Base-by-base conservation (phyloP, 345 rosid species). In the Zanthoxylum bungeanum region DNA sequence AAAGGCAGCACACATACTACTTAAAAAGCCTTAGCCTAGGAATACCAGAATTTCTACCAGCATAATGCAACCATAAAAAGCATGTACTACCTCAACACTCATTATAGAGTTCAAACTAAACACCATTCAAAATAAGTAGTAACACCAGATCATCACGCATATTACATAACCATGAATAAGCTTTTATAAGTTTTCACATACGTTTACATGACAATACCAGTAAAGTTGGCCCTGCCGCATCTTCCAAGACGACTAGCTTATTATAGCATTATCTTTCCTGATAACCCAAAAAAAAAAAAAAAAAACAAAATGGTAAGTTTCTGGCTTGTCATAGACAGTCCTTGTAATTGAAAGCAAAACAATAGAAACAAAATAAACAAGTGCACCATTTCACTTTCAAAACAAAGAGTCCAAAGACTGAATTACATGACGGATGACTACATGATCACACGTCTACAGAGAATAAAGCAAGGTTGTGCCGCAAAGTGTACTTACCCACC, bases 201-300 rank as follows among this genome's bases (percentile, higher is more conserved):
- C 24, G 34, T 51, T 56, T 56, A 56, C 64, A 56, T 28, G 72
- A 57, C 53, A 57, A 22, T 9, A 69, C 30, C 28, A 27, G 27
- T 5, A 42, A 64, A 69, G 53, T 56, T 56, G 63, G 70, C 46
- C 64, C 37, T 17, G 34, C 21, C 61, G 33, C 64, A 28, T 40
- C 55, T 56, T 56, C 72, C 63, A 42, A 57, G n/a, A 40, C 28
- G 55, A 64, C 72, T 56, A 55, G 63, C 63, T 69, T 69, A 69
- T 69, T 56, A 40, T 55, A 57, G 42, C 62, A 69, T 4, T n/a
- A 6, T 24, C 19, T 30, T 37, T 56, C 64, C 72, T 69, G 64
- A 30, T 14, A 44, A 14, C 19, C 17, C 0, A 11, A 39, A 19
- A 5, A 1, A 5, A 40, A 27, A 19, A 10, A 55, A 27, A 16